A percentile compares a stretch with the other conserved stretches of the same genome.
Evolutionary conservation across 2,329 filamentous ascomycete genomes (phyloP).

Genomic region (Ceratocystis variospora): DNA sequence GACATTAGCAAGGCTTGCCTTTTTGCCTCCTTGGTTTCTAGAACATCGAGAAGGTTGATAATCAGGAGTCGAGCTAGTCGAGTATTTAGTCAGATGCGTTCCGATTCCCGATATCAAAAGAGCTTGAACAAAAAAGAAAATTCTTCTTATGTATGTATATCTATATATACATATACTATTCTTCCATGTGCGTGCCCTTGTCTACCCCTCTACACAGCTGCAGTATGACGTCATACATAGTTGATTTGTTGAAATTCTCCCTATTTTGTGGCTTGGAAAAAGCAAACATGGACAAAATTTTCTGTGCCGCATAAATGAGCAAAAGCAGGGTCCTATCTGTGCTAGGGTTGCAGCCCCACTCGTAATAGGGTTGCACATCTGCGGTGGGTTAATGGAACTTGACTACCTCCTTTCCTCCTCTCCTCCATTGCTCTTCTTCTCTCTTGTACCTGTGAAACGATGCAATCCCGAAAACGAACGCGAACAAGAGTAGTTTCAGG

Average conservation of each 20-base stretch:
- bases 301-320: background rate
- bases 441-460: background rate
- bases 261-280: background rate
- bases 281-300: background rate
- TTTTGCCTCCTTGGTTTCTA: background rate
- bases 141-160: background rate
- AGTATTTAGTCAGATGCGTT: background rate
- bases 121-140: background rate
- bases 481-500: constrained; percentile 15
- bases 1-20: too few relatives aligned
- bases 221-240: background rate
- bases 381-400: too few relatives aligned
- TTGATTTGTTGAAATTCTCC: background rate
- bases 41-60: background rate
- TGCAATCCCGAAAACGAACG: constrained; percentile 16
- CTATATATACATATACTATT: background rate
- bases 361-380: background rate
- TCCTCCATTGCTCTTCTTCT: too few relatives aligned
- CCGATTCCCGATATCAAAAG: background rate
- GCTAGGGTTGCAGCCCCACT: background rate
- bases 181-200: background rate
- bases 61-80: background rate
- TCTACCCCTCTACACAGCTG: background rate
- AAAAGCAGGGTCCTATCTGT: background rate
- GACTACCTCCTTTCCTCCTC: too few relatives aligned